Evolutionary conservation across 2,329 filamentous ascomycete genomes (phyloP), one percentile per base, ranked within the genome.

Genomic region (Capronia americana): DNA sequence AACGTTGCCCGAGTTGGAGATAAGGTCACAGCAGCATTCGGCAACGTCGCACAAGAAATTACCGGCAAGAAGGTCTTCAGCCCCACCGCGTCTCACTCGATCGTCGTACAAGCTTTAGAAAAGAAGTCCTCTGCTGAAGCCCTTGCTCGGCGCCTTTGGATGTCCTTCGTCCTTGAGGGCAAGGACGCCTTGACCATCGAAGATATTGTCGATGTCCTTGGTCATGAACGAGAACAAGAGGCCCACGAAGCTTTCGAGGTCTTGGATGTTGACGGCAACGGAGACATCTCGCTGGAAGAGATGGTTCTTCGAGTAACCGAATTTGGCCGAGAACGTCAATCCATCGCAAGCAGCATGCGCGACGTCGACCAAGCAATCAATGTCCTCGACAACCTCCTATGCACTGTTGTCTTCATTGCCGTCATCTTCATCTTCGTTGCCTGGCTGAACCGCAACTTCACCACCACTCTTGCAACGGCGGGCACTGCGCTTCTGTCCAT

Each of bases 1-100:
- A 88, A 90, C 63, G 89, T 92, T 58, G 91, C 91, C 48, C 88
- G 93, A 24, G 84, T 97, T 62, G 94, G 94, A 74, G 94, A 96
- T 82, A 97, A 97, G 80, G 88, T 98, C 68, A 97, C 93, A 0
- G 93, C 92, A 1, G 91, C 90, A 0, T 96, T 98, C 77, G 95
- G 95, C 26, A 95, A 96, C 74, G 88, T 98, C 58, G 94, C 95
- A 1, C 92, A 92, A 1, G 95, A 98, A 74, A 93, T 99, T 67
- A 97, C 95, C 0, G 95, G 95, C 71, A 96, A 96, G 81, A 88
- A 97, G 74, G 90, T 97, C 24, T 96, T 98, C 81, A 97, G 97
- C 78, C 90, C 92, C 14, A 94, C 92, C 74, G 91, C 93, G 4
- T 89, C 93, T 0, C 93, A 97, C 77, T 95, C 92, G 0, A 88